Evolutionary conservation across 2,329 filamentous ascomycete species (phyloP), one percentile per base, ranked within the genome.

Genomic region (Ceratocystis eucalypticola): DNA sequence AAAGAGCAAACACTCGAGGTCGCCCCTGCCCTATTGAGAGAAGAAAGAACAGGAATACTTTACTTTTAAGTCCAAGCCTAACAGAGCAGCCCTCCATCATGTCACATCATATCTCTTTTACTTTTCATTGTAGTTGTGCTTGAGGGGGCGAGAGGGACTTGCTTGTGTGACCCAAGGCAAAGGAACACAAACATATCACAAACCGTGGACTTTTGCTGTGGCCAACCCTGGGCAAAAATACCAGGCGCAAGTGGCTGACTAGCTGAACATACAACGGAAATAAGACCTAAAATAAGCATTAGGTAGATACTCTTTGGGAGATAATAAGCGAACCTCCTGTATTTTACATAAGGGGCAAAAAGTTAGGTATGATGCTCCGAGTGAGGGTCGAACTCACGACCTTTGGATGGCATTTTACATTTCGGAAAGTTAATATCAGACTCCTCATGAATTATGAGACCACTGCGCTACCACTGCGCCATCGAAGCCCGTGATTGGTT

Each of bases 341-440:
- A 25, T 50, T 41, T 20, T 33, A 22, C 2, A 41, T 6, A 59
- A 59, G n/a, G 3, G 28, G 15, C 20, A 59, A 59, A 57, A 63
- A 55, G 64, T 65, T 37, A 37, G 37, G 44, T 22, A 50, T 25
- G 4, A 45, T 69, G 68, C 66, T 66, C 68, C 66, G 66, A 66
- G 66, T 69, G 68, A 68, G 68, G 66, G 64, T 68, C 68, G 68
- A 68, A 69, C 68, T 69, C 68, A 66, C 66, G 66, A 68, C 64
- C 68, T 69, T 67, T 66, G 66, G 66, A 69, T 69, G 66, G 64
- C 64, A 68, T 63, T 63, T 62, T 68, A 53, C 62, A 61, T 61
- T 20, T 6, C 41, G 62, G 59, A 63, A 45, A 5, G 50, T 25
- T n/a, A 41, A 15, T n/a, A 61, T 50, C 61, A 67, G 63, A 62